Evolutionary conservation across 1,284 basidiomycete species (phyloP), one percentile per base, ranked within the genome.

Genomic region (Ustilago vetiveriae): DNA sequence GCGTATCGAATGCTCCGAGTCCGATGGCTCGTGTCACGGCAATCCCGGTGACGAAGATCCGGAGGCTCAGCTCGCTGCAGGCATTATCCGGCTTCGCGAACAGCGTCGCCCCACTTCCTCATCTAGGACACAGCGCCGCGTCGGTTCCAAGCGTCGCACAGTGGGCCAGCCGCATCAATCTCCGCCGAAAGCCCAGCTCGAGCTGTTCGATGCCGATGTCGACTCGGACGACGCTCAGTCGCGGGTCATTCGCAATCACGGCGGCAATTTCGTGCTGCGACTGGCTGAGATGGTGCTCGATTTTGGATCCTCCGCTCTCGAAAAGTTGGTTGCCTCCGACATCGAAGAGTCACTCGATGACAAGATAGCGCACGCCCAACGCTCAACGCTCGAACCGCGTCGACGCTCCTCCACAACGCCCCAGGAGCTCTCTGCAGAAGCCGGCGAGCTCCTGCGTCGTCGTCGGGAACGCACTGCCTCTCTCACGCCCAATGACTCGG

Each of bases 11-110:
- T 71, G 53, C 39, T 71, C 66, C 36, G 66, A 71, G 48, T 72
- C 69, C 10, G 74, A 78, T 36, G 75, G 75, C 46, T 76, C 74
- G 19, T 76, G 67, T 43, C 74, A 78, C 42, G 74, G 74, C 14
- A 74, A 78, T 37, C 59, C 60, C 0, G 75, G 75, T 11, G 75
- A 78, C 42, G 56, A 69, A 13, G 74, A 78, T 33, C 74, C 74
- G 19, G 74, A 78, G 23, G 59, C 58, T 30, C 75, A 78, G 56
- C 72, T 78, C 8, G 75, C 72, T 11, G 62, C 64, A 3, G 73
- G 65, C 23, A 70, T 73, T 53, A 55, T 62, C 45, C 55, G 60
- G 9, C 57, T 64, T 41, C 52, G 63, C 27, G 53, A 71, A 29
- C 54, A 57, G 32, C 65, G 56, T 17, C 41, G 58, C 24, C n/a